A percentile compares a stretch with the other conserved stretches of the same genome.
phyloP scores from a whole-genome alignment of 2,329 filamentous ascomycete species.

The Penicillium sp. region DNA sequence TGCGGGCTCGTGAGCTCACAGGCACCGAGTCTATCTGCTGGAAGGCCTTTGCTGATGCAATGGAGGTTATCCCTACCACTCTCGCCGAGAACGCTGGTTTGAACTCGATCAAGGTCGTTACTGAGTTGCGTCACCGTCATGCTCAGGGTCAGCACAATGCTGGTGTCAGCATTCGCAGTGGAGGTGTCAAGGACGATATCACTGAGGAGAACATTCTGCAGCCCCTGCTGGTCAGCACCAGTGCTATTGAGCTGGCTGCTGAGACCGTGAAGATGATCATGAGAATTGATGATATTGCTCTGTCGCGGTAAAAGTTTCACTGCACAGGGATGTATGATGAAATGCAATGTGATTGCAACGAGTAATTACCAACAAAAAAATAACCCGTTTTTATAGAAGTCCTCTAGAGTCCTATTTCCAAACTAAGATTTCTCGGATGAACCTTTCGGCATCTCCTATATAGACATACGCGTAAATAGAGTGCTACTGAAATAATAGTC shows the following conservation, averaged over 20 bases:
- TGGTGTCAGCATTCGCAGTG: constrained; percentile 96
- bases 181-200: constrained; percentile 95
- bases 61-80: constrained; percentile 96
- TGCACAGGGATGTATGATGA: constrained; percentile 27
- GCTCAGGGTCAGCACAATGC: constrained; percentile 94
- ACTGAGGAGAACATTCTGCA: constrained; percentile 96
- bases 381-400: constrained; percentile 13
- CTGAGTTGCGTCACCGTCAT: constrained; percentile 89
- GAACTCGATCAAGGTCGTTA: constrained; percentile 98
- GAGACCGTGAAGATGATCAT: constrained; percentile 98
- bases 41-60: constrained; percentile 97
- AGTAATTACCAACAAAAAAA: constrained; percentile 28
- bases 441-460: background rate
- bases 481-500: too few relatives aligned
- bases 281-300: constrained; percentile 67
- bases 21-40: constrained; percentile 98
- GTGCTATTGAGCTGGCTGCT: constrained; percentile 92
- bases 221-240: constrained; percentile 93
- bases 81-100: constrained; percentile 95
- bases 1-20: constrained; percentile 76
- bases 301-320: constrained; percentile 45
- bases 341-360: constrained; percentile 24
- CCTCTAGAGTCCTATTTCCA: background rate
- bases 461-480: background rate
- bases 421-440: background rate